Evolutionary conservation across 2,329 filamentous ascomycete genomes (phyloP).

Genomic region (Didymella exigua): DNA sequence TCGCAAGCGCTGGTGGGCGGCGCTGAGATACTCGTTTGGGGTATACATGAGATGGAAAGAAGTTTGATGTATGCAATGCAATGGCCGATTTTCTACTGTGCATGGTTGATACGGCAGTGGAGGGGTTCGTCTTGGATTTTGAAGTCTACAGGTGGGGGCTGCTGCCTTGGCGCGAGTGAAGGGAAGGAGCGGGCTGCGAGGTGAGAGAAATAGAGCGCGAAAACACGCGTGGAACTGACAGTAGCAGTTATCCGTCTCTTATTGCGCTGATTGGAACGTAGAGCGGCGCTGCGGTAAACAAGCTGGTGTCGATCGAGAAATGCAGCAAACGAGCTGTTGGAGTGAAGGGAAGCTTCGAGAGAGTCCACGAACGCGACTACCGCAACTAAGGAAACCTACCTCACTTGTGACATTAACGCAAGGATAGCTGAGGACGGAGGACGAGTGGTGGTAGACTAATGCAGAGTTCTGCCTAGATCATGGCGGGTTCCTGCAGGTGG

Average conservation of each 20-base stretch:
- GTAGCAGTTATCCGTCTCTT: slow-evolving; percentile 1
- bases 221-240: not conserved
- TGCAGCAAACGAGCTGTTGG: not conserved
- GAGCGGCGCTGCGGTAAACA: not conserved
- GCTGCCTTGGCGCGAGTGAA: slow-evolving; percentile 13
- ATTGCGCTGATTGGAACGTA: not conserved
- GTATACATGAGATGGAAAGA: not conserved
- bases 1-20: not conserved
- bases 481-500: not conserved
- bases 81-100: not conserved
- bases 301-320: not conserved
- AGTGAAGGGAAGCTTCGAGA: not conserved
- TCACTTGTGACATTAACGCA: not conserved
- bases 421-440: not conserved
- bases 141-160: not conserved
- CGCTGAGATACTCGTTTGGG: not conserved
- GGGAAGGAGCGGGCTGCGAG: slow-evolving; percentile 7
- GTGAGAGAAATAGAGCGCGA: slow-evolving; percentile 1
- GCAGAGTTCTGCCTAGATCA: not conserved
- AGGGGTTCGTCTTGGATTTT: not conserved
- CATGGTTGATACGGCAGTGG: not conserved
- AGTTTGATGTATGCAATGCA: not conserved
- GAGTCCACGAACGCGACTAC: not conserved
- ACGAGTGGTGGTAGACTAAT: too few species aligned
- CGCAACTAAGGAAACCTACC: not conserved